Evolutionary conservation across 2,329 filamentous ascomycete species (phyloP), one percentile per base, ranked within the genome.

Genomic region (Apiospora arundinis): DNA sequence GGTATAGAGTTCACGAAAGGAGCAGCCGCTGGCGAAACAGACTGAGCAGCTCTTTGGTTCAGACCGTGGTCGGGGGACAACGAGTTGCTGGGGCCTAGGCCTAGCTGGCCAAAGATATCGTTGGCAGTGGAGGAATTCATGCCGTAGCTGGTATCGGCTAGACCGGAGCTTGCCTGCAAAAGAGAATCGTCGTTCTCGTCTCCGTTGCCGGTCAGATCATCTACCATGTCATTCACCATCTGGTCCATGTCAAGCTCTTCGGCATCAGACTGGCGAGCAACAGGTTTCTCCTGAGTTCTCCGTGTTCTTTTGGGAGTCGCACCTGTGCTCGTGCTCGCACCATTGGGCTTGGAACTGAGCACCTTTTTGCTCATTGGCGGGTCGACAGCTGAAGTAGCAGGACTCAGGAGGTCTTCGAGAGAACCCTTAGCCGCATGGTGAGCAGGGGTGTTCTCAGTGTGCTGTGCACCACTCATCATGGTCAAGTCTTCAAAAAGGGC

Each of bases 51-150:
- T 23, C 56, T n/a, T 2, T n/a, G 32, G 21, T 63, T n/a, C 7
- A n/a, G 56, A 7, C 56, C 56, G 40, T 40, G 32, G 4, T 63
- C 56, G 32, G 56, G 32, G 56, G 56, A 63, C 56, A 63, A 40
- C 21, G 56, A 63, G 37, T 63, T 28, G 40, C 32, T 63, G 18
- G 56, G 56, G 18, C 56, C 56, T 40, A 63, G 56, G 18, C 44
- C 66, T 14, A 83, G 75, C 56, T 82, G 79, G 40, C 82, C 85
- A 73, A 89, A 88, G 2, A 87, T 74, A 23, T 87, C 86, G 67
- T 87, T 85, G 37, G 87, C 85, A 9, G 85, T 87, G 2, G 81
- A 77, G 12, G 85, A 86, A 75, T 87, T 84, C 87, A 90, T 88
- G 21, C 86, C 88, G 72, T 89, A 90, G 1, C 85, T 88, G 3